Percentiles rank a stretch among this genome's conserved stretches.
These are phyloP conservation scores for Apiotrichum mycotoxinovorans DNA, from an alignment of 1,284 basidiomycete species.

Conservation along the genomic window DNA sequence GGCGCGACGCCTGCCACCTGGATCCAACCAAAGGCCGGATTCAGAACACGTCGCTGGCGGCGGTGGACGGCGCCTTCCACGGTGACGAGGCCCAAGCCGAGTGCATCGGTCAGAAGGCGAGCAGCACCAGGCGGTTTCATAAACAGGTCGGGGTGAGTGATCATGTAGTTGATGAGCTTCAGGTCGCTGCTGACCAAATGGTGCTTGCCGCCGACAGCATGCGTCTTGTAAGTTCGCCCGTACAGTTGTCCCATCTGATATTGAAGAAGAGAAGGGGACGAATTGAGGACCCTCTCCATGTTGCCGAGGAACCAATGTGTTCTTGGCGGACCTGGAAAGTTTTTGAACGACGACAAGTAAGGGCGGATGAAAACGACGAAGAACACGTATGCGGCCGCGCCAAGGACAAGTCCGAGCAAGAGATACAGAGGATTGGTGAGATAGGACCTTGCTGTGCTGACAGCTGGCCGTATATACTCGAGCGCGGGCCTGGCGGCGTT, in stretches of 20 bases:
- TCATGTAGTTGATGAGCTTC: slow-evolving; percentile 60
- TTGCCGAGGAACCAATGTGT: background rate
- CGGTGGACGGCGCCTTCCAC: slow-evolving; percentile 55
- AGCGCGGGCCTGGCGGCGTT: no score
- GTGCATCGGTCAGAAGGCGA: slow-evolving; percentile 52
- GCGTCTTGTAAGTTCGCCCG: background rate
- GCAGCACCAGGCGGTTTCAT: slow-evolving; percentile 64
- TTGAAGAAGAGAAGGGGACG: background rate
- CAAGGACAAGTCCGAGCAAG: background rate
- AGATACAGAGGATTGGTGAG: background rate
- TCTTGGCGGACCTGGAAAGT: background rate
- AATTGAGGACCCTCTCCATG: background rate
- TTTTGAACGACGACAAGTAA: background rate
- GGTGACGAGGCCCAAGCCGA: slow-evolving; percentile 44
- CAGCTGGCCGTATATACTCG: no score
- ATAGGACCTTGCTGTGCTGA: no score
- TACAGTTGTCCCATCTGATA: background rate
- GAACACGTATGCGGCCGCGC: background rate
- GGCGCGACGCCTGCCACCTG: slow-evolving; percentile 45
- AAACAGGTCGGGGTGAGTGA: slow-evolving; percentile 60
- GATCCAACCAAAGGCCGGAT: slow-evolving; percentile 46
- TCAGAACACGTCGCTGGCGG: slow-evolving; percentile 54
- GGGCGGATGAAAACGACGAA: background rate
- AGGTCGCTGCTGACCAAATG: slow-evolving; percentile 49
- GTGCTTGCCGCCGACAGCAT: background rate